These are phyloP conservation scores for Gypsophila paniculata DNA, from an alignment of 179 eudicot genomes.

Conservation along the genomic window DNA sequence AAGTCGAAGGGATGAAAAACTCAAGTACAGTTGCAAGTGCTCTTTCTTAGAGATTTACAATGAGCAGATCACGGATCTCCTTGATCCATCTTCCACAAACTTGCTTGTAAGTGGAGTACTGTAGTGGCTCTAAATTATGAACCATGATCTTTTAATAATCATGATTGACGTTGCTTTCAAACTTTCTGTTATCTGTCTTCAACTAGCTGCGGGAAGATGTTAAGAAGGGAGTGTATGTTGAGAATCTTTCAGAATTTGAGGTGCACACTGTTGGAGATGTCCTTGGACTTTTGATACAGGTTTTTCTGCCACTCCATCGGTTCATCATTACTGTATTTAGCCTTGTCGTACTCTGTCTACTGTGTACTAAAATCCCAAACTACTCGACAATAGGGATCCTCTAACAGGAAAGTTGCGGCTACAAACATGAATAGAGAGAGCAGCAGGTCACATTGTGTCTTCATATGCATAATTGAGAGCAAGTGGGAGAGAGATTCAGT, in stretches of 20 bases:
- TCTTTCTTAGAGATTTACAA: constrained; percentile 95
- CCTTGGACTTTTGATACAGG: constrained; percentile 79
- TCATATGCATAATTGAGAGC: constrained; percentile 86
- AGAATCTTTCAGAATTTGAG: constrained; percentile 93
- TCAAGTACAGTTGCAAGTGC: constrained; percentile 84
- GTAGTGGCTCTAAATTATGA: neutral
- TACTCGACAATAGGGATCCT: constrained; percentile 65
- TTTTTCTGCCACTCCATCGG: constrained; percentile 17
- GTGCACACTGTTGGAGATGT: constrained; percentile 83
- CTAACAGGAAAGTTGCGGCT: constrained; percentile 90
- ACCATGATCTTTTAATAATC: neutral
- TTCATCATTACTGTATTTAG: constrained; percentile 5
- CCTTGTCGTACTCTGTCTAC: constrained; percentile 11
- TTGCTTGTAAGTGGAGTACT: constrained; percentile 63
- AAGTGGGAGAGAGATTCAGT: constrained; percentile 91
- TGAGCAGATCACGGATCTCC: constrained; percentile 94
- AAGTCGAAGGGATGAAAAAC: constrained; percentile 79
- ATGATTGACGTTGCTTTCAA: constrained; percentile 14
- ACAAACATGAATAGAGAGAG: constrained; percentile 98
- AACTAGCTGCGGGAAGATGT: constrained; percentile 83
- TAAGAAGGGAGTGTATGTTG: constrained; percentile 88
- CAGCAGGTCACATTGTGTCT: constrained; percentile 97
- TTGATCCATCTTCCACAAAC: constrained; percentile 90
- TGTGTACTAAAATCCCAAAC: constrained; percentile 14
- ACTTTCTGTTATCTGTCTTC: constrained; percentile 15